phyloP scores from a whole-genome alignment of 352 stramenopile species.

The Hyaloperonospora brassicae region DNA sequence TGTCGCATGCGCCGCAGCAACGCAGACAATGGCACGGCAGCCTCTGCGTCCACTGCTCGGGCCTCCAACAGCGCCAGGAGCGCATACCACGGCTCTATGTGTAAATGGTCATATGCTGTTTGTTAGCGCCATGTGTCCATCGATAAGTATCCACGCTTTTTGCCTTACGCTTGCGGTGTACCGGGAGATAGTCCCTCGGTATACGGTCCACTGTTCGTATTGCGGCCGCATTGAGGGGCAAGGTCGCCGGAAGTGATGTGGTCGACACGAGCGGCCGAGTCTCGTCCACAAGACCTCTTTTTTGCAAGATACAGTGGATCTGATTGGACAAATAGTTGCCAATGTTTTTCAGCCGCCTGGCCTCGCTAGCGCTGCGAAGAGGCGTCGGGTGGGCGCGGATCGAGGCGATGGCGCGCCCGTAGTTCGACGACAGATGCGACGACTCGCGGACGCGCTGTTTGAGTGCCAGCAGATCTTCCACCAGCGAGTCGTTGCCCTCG shows the following conservation, averaged over 20 bases:
- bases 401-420: conserved; percentile 57
- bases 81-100: conserved; percentile 77
- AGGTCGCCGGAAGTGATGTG: neutral
- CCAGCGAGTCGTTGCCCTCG: conserved; percentile 53
- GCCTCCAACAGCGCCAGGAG: conserved; percentile 41
- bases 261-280: neutral
- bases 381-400: conserved; percentile 42
- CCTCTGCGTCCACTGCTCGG: conserved; percentile 26
- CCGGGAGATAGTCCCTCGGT: conserved; percentile 44
- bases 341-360: conserved; percentile 62
- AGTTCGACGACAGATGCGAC: conserved; percentile 58
- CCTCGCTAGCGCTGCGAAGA: conserved; percentile 44
- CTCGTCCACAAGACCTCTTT: conserved; percentile 19
- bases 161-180: conserved; percentile 51
- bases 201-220: conserved; percentile 6
- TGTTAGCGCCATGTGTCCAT: too few relatives aligned
- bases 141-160: neutral
- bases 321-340: conserved; percentile 85
- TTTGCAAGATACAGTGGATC: conserved; percentile 69
- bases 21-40: conserved; percentile 29
- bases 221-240: conserved; percentile 6
- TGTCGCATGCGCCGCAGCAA: conserved; percentile 47
- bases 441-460: conserved; percentile 48
- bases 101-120: too few relatives aligned
- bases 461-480: conserved; percentile 63